These are phyloP conservation scores for Orbilia quercus DNA, from an alignment of 2,329 filamentous ascomycete species.

Conservation along the genomic window DNA sequence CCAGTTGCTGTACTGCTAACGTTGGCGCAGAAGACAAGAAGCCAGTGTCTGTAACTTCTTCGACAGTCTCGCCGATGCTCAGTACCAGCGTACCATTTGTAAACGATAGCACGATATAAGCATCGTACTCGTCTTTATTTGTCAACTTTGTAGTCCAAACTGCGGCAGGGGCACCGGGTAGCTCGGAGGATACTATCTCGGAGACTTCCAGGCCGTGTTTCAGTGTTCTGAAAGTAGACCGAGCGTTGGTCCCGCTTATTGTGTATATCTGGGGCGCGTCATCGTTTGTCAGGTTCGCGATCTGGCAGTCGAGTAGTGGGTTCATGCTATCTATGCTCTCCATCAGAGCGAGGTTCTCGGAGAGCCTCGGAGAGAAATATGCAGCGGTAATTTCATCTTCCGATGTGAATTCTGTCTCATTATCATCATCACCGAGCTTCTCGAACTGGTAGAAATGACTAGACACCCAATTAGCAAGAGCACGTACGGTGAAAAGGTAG, in stretches of 20 bases:
- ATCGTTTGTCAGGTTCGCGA: slow-evolving; percentile 88
- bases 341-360: slow-evolving; percentile 84
- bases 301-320: slow-evolving; percentile 88
- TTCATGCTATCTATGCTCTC: slow-evolving; percentile 90
- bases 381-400: slow-evolving; percentile 80
- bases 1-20: slow-evolving; percentile 90
- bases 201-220: slow-evolving; percentile 93
- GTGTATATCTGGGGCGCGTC: slow-evolving; percentile 97
- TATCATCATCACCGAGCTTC: slow-evolving; percentile 93
- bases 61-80: slow-evolving; percentile 95
- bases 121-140: slow-evolving; percentile 83
- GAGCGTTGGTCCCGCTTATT: slow-evolving; percentile 85
- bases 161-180: slow-evolving; percentile 86
- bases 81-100: slow-evolving; percentile 89
- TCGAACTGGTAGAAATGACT: slow-evolving; percentile 93
- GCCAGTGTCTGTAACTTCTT: slow-evolving; percentile 92
- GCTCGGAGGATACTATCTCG: slow-evolving; percentile 92
- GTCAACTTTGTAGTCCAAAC: slow-evolving; percentile 96
- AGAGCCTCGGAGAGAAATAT: slow-evolving; percentile 83
- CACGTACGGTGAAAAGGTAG: background rate
- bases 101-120: slow-evolving; percentile 95
- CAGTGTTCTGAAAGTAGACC: slow-evolving; percentile 88
- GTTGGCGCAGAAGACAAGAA: slow-evolving; percentile 91
- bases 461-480: slow-evolving; percentile 13
- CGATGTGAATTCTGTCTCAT: slow-evolving; percentile 86